These are phyloP conservation scores for Castanopsis chinensis DNA, from an alignment of 306 rosid species.

Conservation along the genomic window DNA sequence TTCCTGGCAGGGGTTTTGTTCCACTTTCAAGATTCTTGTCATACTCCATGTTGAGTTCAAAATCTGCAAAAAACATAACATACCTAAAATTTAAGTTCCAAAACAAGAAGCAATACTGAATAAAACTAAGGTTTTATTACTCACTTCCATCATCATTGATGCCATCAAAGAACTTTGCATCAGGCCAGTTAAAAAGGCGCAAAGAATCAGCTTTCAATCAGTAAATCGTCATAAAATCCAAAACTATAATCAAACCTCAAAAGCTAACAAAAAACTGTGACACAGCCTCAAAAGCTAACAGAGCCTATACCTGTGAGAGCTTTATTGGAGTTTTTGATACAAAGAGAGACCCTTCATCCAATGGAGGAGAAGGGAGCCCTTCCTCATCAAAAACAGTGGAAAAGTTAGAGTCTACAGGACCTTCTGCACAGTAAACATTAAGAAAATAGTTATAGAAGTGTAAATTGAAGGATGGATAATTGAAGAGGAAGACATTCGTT, in stretches of 20 bases:
- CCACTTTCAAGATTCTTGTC: conserved; percentile 24
- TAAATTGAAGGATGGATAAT: neutral
- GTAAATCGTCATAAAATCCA: conserved; percentile 10
- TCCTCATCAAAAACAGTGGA: conserved; percentile 31
- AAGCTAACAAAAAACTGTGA: neutral
- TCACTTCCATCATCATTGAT: conserved; percentile 65
- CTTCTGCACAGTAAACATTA: conserved; percentile 21
- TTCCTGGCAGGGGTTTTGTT: conserved; percentile 19
- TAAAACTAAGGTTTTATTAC: conserved; percentile 9
- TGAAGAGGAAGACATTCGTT: neutral
- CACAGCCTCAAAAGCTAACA: neutral
- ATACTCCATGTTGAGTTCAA: conserved; percentile 26
- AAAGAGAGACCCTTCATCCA: conserved; percentile 43
- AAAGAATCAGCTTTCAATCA: conserved; percentile 16
- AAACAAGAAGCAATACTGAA: conserved; percentile 4
- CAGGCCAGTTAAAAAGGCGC: conserved; percentile 1
- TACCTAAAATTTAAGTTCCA: conserved; percentile 13
- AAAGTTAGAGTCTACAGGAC: conserved; percentile 27
- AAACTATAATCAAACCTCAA: neutral
- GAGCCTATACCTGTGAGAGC: conserved; percentile 38
- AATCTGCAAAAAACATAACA: conserved; percentile 48
- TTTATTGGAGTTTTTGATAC: conserved; percentile 35
- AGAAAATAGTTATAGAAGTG: neutral
- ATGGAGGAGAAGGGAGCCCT: conserved; percentile 51
- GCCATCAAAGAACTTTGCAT: conserved; percentile 60